Evolutionary conservation across 2,329 filamentous ascomycete species (phyloP).

Genomic region (Fonsecaea monophora): DNA sequence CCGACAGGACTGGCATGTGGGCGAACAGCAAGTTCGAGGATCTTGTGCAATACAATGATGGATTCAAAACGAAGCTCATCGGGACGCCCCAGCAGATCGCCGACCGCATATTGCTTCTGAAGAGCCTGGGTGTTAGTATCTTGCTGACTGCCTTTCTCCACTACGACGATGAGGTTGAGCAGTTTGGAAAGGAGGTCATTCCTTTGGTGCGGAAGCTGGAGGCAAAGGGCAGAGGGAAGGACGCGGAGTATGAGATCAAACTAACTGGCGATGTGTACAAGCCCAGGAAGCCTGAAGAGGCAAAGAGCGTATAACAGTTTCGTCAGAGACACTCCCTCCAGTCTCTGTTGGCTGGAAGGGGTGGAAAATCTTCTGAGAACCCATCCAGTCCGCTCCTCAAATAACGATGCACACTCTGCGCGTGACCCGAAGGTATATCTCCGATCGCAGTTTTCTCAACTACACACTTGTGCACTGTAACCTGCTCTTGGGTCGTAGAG

Average conservation of each 20-base stretch:
- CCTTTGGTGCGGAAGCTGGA: slow-evolving; percentile 58
- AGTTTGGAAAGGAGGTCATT: slow-evolving; percentile 56
- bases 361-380: neutral
- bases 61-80: slow-evolving; percentile 63
- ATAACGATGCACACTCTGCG: neutral
- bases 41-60: slow-evolving; percentile 63
- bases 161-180: slow-evolving; percentile 61
- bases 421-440: neutral
- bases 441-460: no score
- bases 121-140: slow-evolving; percentile 50
- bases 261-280: slow-evolving; percentile 58
- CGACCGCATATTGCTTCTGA: slow-evolving; percentile 69
- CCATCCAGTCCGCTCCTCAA: neutral
- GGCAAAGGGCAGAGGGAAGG: slow-evolving; percentile 56
- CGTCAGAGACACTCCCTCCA: neutral
- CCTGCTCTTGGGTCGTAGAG: no score
- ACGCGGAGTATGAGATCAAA: slow-evolving; percentile 55
- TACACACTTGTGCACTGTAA: no score
- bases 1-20: slow-evolving; percentile 61
- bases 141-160: slow-evolving; percentile 58
- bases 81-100: slow-evolving; percentile 70
- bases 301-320: neutral
- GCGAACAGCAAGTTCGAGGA: slow-evolving; percentile 60
- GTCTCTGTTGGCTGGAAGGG: neutral
- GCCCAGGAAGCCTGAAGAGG: slow-evolving; percentile 13